Conservation (phyloP, 2,329 filamentous ascomycete genomes). For the Curvularia lunata region DNA sequence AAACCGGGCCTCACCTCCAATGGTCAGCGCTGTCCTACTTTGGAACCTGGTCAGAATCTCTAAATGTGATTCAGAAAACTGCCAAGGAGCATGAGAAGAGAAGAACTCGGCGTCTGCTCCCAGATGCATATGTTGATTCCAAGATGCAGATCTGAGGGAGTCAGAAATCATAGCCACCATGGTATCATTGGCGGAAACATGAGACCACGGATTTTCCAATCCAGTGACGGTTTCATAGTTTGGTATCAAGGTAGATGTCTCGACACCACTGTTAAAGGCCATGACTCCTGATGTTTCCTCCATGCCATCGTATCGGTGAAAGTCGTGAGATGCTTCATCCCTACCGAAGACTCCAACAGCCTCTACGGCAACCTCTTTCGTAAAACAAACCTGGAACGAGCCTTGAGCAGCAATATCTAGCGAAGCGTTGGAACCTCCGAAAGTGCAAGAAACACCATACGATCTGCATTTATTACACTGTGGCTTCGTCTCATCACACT, state of each 20-base stretch:
- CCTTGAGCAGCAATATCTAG: neutral
- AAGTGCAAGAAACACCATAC: slow-evolving; percentile 59
- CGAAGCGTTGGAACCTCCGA: neutral
- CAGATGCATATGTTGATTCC: neutral
- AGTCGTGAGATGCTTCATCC: neutral
- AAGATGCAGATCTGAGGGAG: slow-evolving; percentile 10
- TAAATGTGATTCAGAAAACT: slow-evolving; percentile 27
- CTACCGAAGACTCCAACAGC: neutral
- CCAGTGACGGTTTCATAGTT: neutral
- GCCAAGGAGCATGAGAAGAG: slow-evolving; percentile 15
- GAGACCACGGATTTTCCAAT: slow-evolving; percentile 6
- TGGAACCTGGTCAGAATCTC: slow-evolving; percentile 54
- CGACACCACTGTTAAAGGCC: neutral
- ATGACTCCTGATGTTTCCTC: neutral
- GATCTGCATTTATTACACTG: slow-evolving; percentile 57
- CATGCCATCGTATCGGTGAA: neutral
- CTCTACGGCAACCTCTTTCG: neutral
- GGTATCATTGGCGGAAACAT: slow-evolving; percentile 23
- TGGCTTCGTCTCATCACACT: slow-evolving; percentile 63
- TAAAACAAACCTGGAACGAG: neutral
- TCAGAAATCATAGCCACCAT: slow-evolving; percentile 24
- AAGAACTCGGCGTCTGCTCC: neutral
- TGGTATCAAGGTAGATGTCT: neutral
- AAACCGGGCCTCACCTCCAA: slow-evolving; percentile 37
- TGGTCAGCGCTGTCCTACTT: slow-evolving; percentile 51